These are phyloP conservation scores for Termitomyces sp. DNA, from an alignment of 1,284 basidiomycete species.

Conservation along the genomic window DNA sequence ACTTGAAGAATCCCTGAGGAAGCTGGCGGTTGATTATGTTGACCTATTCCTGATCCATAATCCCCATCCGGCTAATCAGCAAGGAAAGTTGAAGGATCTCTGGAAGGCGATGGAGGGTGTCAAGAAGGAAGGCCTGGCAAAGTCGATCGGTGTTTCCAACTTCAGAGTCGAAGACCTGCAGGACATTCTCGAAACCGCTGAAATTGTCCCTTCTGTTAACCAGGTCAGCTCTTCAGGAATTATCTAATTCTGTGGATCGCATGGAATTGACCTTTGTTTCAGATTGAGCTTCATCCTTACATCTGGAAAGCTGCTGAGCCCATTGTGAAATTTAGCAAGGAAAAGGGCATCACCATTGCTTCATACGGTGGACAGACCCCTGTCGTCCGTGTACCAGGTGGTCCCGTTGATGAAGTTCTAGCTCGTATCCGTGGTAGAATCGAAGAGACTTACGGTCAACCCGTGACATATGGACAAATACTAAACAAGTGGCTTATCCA, in stretches of 20 bases:
- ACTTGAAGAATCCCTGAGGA: slow-evolving; percentile 50
- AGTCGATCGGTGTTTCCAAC: slow-evolving; percentile 84
- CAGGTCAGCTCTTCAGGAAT: slow-evolving; percentile 46
- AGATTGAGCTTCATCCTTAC: slow-evolving; percentile 82
- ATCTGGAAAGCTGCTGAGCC: slow-evolving; percentile 55
- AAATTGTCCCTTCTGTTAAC: slow-evolving; percentile 67
- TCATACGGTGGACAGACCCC: slow-evolving; percentile 66
- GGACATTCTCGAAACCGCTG: slow-evolving; percentile 54
- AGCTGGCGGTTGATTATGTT: slow-evolving; percentile 65
- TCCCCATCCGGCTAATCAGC: slow-evolving; percentile 38
- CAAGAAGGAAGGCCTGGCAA: slow-evolving; percentile 62
- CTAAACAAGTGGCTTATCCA: slow-evolving; percentile 59
- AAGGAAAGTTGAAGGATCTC: slow-evolving; percentile 44
- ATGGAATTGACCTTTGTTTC: slow-evolving; percentile 1
- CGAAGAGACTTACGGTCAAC: slow-evolving; percentile 36
- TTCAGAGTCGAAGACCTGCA: slow-evolving; percentile 66
- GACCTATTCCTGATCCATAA: slow-evolving; percentile 77
- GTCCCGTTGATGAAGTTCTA: slow-evolving; percentile 37
- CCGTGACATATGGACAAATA: slow-evolving; percentile 51
- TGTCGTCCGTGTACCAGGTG: slow-evolving; percentile 47
- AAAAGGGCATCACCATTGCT: slow-evolving; percentile 61
- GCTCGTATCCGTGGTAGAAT: slow-evolving; percentile 45
- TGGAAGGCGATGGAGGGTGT: slow-evolving; percentile 75
- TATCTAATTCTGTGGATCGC: background rate
- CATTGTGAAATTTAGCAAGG: slow-evolving; percentile 49